phyloP scores from a whole-genome alignment of 768 basidiomycete species.

The Tephrocybe sp. region DNA sequence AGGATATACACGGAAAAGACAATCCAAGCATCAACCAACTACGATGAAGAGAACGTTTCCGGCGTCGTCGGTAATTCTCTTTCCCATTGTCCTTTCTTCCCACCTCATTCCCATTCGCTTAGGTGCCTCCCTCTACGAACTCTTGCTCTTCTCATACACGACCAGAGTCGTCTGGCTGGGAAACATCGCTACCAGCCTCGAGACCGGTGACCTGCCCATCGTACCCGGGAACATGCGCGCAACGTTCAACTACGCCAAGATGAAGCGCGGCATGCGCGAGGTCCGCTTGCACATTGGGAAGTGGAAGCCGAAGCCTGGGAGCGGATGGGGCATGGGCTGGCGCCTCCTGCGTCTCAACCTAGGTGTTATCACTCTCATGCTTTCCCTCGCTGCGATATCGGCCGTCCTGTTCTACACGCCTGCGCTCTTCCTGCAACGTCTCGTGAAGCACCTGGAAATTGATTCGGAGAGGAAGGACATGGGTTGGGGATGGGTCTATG shows the following conservation, averaged over 20 bases:
- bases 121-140: constrained; percentile 60
- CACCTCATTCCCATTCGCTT: constrained; percentile 1
- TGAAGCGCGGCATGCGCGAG: constrained; percentile 57
- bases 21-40: constrained; percentile 56
- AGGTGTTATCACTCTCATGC: constrained; percentile 36
- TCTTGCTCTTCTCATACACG: constrained; percentile 83
- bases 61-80: constrained; percentile 48
- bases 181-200: constrained; percentile 67
- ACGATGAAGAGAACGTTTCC: constrained; percentile 74
- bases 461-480: constrained; percentile 55
- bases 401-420: constrained; percentile 67
- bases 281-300: constrained; percentile 50
- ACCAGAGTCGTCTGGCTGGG: constrained; percentile 88
- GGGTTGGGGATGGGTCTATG: constrained; percentile 76
- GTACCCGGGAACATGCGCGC: constrained; percentile 73
- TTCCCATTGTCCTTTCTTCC: background rate
- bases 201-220: constrained; percentile 87
- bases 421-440: constrained; percentile 57
- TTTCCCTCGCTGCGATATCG: constrained; percentile 51
- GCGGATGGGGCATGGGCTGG: constrained; percentile 65
- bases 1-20: constrained; percentile 75
- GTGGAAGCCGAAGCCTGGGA: constrained; percentile 62
- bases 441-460: constrained; percentile 66
- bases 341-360: constrained; percentile 61
- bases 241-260: constrained; percentile 58